Evolutionary conservation across 192 early-diverging fungal species (phyloP).

Genomic region (Umbelopsis vinacea): DNA sequence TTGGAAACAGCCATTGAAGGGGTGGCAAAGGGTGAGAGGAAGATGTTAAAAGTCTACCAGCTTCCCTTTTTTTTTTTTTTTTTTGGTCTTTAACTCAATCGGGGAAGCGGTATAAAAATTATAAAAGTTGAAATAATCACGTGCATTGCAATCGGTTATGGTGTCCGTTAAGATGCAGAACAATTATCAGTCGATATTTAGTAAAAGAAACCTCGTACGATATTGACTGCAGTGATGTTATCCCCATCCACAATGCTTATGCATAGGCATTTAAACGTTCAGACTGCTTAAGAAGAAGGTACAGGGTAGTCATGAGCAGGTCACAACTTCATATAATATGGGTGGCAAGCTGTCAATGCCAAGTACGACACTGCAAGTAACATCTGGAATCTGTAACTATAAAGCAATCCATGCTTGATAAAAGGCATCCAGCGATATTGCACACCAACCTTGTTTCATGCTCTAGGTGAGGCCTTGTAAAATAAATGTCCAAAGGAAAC

Average conservation of each 20-base stretch:
- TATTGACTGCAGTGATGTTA: not conserved
- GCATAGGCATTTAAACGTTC: too few relatives aligned
- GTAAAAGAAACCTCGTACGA: not conserved
- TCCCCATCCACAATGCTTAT: not conserved
- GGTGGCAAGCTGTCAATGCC: too few relatives aligned
- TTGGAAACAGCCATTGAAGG: constrained; percentile 4
- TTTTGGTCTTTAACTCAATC: not conserved
- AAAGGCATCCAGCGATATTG: too few relatives aligned
- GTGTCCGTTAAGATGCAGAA: not conserved
- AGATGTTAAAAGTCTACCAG: not conserved
- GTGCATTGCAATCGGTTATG: not conserved
- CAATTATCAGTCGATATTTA: not conserved
- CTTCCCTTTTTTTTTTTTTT: constrained; percentile 6
- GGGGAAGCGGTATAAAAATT: not conserved
- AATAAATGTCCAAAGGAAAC: too few relatives aligned
- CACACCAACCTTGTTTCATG: too few relatives aligned
- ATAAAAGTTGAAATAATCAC: not conserved
- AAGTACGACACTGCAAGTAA: too few relatives aligned
- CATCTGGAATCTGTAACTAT: too few relatives aligned
- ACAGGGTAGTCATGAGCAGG: too few relatives aligned
- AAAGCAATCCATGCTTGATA: too few relatives aligned
- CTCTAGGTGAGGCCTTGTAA: too few relatives aligned
- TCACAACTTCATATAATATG: too few relatives aligned
- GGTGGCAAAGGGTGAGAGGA: not conserved
- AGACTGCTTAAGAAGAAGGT: too few relatives aligned